phyloP scores from a whole-genome alignment of 2,329 filamentous ascomycete genomes.

The Bipolaris cookei region DNA sequence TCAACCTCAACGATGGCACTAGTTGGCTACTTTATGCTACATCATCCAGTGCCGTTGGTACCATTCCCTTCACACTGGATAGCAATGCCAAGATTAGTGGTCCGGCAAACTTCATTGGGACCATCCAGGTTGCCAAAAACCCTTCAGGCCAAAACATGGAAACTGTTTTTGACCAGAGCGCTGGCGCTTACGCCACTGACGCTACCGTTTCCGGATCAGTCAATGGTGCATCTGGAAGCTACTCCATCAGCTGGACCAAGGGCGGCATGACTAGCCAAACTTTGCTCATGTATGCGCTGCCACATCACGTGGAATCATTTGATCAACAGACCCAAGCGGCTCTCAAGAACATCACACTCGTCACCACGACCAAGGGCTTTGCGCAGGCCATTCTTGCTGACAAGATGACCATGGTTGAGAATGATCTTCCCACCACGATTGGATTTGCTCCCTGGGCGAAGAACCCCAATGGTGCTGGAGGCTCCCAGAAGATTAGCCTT shows the following conservation, averaged over 20 bases:
- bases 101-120: conserved; percentile 72
- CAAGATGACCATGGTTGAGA: conserved; percentile 73
- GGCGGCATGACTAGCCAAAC: conserved; percentile 63
- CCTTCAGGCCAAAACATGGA: conserved; percentile 61
- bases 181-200: conserved; percentile 75
- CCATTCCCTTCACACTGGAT: conserved; percentile 71
- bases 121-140: conserved; percentile 84
- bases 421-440: conserved; percentile 71
- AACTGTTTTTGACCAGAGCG: conserved; percentile 76
- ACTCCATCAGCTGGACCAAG: conserved; percentile 75
- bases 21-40: conserved; percentile 83
- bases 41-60: conserved; percentile 59
- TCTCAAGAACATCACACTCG: conserved; percentile 64
- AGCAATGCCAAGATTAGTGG: conserved; percentile 72
- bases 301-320: conserved; percentile 84
- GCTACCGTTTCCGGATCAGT: conserved; percentile 59
- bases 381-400: conserved; percentile 67
- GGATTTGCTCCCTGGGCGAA: conserved; percentile 82
- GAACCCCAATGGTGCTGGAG: conserved; percentile 42
- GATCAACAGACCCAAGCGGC: conserved; percentile 61
- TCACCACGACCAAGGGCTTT: conserved; percentile 87
- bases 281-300: conserved; percentile 86
- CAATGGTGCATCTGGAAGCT: conserved; percentile 63
- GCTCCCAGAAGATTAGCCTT: conserved; percentile 47
- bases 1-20: conserved; percentile 59